These are phyloP conservation scores for Hirschfeldia incana DNA, from an alignment of 345 rosid species.

Conservation along the genomic window DNA sequence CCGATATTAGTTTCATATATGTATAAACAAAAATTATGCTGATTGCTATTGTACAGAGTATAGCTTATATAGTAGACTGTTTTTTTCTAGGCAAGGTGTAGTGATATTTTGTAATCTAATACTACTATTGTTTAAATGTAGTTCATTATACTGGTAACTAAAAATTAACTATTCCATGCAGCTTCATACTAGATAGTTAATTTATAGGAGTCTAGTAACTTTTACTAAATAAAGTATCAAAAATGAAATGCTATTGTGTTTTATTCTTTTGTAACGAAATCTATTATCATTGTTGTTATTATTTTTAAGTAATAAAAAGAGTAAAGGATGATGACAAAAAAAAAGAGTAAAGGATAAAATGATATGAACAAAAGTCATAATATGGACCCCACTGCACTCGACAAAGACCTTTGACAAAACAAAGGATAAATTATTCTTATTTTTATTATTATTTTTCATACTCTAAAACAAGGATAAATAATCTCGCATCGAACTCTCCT, in stretches of 20 bases:
- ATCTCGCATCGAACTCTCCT: slow-evolving; percentile 1
- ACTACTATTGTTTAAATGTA: too few species aligned
- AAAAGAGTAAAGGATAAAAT: too few species aligned
- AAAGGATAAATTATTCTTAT: background rate
- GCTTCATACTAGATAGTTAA: too few species aligned
- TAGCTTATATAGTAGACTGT: background rate
- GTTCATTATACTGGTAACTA: background rate
- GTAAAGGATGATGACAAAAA: background rate
- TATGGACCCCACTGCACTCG: slow-evolving; percentile 15
- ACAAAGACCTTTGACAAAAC: slow-evolving; percentile 7
- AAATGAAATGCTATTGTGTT: too few species aligned
- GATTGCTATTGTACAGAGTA: background rate
- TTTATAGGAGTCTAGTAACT: too few species aligned
- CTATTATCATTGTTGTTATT: too few species aligned
- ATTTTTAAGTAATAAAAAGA: too few species aligned
- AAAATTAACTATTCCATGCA: too few species aligned
- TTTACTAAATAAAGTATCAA: too few species aligned
- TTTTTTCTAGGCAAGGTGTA: background rate
- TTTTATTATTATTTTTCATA: background rate
- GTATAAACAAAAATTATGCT: background rate
- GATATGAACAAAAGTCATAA: slow-evolving; percentile 3
- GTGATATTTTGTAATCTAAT: background rate
- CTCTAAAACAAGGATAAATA: background rate
- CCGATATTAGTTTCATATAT: background rate
- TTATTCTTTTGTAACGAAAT: too few species aligned